A percentile compares a stretch with the other conserved stretches of the same genome.
phyloP scores from a whole-genome alignment of 225 moss, liverwort and hornwort species.

The Neckera pumila region DNA sequence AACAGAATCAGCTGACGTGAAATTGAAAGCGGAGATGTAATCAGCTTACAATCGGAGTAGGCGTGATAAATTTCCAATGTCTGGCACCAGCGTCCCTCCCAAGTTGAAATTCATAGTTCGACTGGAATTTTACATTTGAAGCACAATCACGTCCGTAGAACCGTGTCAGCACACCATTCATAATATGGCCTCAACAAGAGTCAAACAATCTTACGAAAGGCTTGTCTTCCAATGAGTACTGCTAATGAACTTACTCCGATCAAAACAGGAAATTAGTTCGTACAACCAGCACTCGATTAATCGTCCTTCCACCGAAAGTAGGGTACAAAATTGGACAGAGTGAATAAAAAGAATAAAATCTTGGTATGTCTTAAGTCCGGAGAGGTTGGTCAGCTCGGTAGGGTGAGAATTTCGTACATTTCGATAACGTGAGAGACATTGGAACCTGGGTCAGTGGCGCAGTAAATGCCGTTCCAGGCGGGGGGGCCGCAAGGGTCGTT shows the following conservation, averaged over 20 bases:
- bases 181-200: not conserved
- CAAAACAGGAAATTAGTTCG: not conserved
- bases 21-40: not conserved
- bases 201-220: not conserved
- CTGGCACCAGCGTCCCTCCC: constrained; percentile 47
- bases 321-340: not conserved
- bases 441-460: not conserved
- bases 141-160: not conserved
- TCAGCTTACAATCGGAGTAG: constrained; percentile 40
- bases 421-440: constrained; percentile 43
- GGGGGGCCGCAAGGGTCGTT: constrained; percentile 43
- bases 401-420: constrained; percentile 23
- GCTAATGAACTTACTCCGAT: not conserved
- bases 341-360: not conserved
- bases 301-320: not conserved
- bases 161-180: not conserved
- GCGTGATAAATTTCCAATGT: constrained; percentile 45
- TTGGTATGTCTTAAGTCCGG: not conserved
- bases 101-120: constrained; percentile 29
- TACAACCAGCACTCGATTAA: not conserved
- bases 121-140: constrained; percentile 7
- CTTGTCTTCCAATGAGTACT: not conserved
- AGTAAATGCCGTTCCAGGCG: constrained; percentile 39
- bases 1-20: not conserved
- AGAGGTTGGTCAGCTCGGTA: not conserved